Evolutionary conservation across 495 filamentous ascomycete species (phyloP).

Genomic region (Neurospora intermedia): DNA sequence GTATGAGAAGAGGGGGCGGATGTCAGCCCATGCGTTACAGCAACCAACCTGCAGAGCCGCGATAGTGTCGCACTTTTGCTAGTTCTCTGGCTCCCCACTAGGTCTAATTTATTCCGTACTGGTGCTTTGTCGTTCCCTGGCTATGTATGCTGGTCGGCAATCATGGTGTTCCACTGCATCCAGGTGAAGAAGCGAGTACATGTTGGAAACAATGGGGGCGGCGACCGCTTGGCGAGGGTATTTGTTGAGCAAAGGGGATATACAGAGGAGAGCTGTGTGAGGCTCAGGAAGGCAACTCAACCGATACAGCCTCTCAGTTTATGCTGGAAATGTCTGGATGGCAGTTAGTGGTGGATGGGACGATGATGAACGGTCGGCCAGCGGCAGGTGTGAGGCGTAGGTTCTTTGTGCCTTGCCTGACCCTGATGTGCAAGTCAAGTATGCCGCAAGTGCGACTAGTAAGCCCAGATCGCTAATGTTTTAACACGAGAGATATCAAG

Average conservation of each 20-base stretch:
- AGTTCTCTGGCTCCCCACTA: neutral
- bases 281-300: neutral
- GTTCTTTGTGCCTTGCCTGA: neutral
- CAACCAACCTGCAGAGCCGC: neutral
- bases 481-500: too few species aligned
- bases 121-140: neutral
- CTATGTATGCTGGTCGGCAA: neutral
- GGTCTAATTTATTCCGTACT: neutral
- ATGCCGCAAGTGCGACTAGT: neutral
- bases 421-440: neutral
- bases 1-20: too few species aligned
- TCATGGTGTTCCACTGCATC: neutral
- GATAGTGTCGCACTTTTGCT: neutral
- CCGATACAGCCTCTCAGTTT: neutral
- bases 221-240: neutral
- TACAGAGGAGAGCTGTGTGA: neutral
- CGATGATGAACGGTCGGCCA: neutral
- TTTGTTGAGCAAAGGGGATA: neutral
- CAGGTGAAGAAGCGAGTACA: neutral
- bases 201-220: neutral
- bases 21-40: too few species aligned
- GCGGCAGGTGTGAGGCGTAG: neutral
- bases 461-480: too few species aligned
- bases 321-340: neutral
- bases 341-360: neutral